phyloP scores from a whole-genome alignment of 2,329 filamentous ascomycete genomes.

The Plectosphaerella cucumerina region DNA sequence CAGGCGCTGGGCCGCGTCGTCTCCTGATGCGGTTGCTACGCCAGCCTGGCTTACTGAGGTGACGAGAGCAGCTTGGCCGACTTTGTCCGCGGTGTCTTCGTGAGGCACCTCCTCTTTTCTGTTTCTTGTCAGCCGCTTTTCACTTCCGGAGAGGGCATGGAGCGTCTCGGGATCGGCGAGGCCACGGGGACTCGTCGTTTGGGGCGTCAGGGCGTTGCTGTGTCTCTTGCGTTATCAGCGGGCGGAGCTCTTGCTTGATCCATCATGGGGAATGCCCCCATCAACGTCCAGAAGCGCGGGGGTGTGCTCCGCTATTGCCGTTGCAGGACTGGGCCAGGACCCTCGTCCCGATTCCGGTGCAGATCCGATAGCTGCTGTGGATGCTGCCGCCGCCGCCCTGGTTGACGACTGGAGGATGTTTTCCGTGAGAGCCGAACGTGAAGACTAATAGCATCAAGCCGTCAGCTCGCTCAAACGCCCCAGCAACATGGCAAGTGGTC shows the following conservation, averaged over 20 bases:
- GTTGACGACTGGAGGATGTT: no score
- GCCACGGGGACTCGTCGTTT: not conserved
- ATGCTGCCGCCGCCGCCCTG: not conserved
- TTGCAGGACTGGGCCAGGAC: not conserved
- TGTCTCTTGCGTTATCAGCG: not conserved
- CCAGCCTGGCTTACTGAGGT: not conserved
- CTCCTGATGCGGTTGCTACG: not conserved
- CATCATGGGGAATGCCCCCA: not conserved
- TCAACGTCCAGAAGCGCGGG: not conserved
- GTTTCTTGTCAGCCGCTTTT: no score
- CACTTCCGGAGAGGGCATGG: no score
- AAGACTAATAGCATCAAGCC: not conserved
- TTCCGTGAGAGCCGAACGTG: not conserved
- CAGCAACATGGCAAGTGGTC: not conserved
- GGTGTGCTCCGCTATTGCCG: not conserved
- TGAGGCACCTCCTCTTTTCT: no score
- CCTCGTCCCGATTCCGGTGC: not conserved
- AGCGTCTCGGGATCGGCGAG: not conserved
- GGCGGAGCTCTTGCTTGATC: not conserved
- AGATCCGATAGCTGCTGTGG: not conserved
- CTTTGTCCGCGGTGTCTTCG: no score
- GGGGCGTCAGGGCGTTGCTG: not conserved
- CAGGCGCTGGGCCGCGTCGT: not conserved
- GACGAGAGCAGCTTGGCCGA: no score
- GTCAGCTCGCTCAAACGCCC: not conserved